Base-by-base conservation (phyloP, 768 basidiomycete species). In the Kwoniella heveanensis region DNA sequence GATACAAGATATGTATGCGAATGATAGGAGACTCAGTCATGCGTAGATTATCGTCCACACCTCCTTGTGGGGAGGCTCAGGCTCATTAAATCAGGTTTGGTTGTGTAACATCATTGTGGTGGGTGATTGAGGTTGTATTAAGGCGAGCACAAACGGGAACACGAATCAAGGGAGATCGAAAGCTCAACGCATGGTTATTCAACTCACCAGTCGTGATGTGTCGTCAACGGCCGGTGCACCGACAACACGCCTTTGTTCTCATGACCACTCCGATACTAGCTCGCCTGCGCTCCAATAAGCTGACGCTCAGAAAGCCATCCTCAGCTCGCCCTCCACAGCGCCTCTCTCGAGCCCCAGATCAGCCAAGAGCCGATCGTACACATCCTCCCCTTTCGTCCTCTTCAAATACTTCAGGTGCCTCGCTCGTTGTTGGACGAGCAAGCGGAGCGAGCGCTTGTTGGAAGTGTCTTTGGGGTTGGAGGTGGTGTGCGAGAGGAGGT, bases 241-340 rank as follows among this genome's bases (percentile, higher is more conserved):
- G n/a, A n/a, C n/a, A n/a, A n/a, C n/a, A n/a, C n/a, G n/a, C n/a
- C n/a, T n/a, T n/a, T n/a, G n/a, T n/a, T n/a, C n/a, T n/a, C n/a
- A n/a, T n/a, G n/a, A n/a, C n/a, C n/a, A n/a, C n/a, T n/a, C n/a
- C n/a, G n/a, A n/a, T n/a, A n/a, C n/a, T n/a, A n/a, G n/a, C n/a
- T n/a, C n/a, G n/a, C n/a, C n/a, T n/a, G n/a, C n/a, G n/a, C n/a
- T n/a, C n/a, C n/a, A n/a, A n/a, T n/a, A n/a, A n/a, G n/a, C n/a
- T n/a, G n/a, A n/a, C 36, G 15, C 36, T 30, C 54, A 64, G 39
- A 57, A 64, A 19, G 30, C 19, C 27, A 94, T 85, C 57, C 91
- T 84, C 37, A 97, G 82, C 77, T 97, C 93, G 46, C 93, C 94
- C 79, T 96, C 92, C 1, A 98, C 91, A 37, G 88, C 87, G 65